Percentiles rank a stretch among this genome's conserved stretches.
phyloP scores from a whole-genome alignment of 2,329 filamentous ascomycete genomes.

The Pyricularia pennisetigena region DNA sequence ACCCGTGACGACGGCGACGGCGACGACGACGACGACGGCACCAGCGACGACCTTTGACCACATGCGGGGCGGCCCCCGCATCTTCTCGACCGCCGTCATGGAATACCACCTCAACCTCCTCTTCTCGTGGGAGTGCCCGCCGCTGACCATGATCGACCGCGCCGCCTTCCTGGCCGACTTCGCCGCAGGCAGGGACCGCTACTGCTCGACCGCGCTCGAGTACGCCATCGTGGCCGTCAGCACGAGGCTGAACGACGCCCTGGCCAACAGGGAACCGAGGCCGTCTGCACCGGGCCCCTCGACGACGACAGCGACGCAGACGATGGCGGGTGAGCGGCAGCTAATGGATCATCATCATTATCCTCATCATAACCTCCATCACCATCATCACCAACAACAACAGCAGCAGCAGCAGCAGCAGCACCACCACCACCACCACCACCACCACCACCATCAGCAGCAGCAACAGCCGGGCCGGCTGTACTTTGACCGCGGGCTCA shows the following conservation, averaged over 20 bases:
- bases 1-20: too few species aligned
- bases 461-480: neutral
- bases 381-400: neutral
- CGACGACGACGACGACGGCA: too few species aligned
- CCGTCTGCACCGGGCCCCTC: neutral
- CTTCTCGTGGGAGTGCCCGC: constrained; percentile 40
- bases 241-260: neutral
- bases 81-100: neutral
- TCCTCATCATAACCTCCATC: too few species aligned
- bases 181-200: constrained; percentile 27
- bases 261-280: neutral
- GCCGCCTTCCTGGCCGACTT: constrained; percentile 36
- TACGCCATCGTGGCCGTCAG: constrained; percentile 25
- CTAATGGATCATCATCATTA: too few species aligned
- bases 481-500: constrained; percentile 2
- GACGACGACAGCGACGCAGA: too few species aligned
- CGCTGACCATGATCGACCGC: constrained; percentile 37
- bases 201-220: constrained; percentile 32
- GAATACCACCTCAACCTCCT: constrained; percentile 19
- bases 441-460: neutral
- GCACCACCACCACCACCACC: neutral
- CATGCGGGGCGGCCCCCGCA: neutral
- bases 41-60: too few species aligned
- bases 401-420: neutral
- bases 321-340: too few species aligned